Conservation (phyloP, 164 flowering plant genomes). For the Stephania japonica region DNA sequence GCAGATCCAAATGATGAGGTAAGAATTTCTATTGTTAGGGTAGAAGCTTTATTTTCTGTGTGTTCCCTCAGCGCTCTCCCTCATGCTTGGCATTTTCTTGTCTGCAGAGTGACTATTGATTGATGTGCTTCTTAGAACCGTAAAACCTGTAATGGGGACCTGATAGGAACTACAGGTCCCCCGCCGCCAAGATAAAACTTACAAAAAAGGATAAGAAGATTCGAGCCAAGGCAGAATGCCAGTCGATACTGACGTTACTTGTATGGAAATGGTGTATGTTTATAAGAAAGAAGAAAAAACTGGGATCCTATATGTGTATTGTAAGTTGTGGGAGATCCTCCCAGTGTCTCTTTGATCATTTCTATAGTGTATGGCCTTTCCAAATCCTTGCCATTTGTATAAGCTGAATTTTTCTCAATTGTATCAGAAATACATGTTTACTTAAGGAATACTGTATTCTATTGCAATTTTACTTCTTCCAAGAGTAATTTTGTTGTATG, state of each 20-base stretch:
- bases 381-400: background rate
- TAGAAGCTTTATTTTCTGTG: background rate
- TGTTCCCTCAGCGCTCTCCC: background rate
- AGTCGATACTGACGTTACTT: background rate
- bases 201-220: background rate
- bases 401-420: background rate
- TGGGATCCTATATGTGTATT: constrained; percentile 6
- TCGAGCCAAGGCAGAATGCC: constrained; percentile 4
- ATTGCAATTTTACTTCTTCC: background rate
- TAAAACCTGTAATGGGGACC: background rate
- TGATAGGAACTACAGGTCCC: background rate
- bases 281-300: background rate
- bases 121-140: background rate
- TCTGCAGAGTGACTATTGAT: background rate
- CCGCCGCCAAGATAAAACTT: background rate
- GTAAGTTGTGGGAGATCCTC: constrained; percentile 2
- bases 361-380: background rate
- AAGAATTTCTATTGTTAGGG: background rate
- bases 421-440: background rate
- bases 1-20: constrained; percentile 10
- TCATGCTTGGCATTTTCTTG: background rate
- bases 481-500: background rate
- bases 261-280: constrained; percentile 5
- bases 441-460: background rate
- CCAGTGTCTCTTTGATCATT: constrained; percentile 4